These are phyloP conservation scores for Dioszegia aurantiaca DNA, from an alignment of 768 basidiomycete species.

Conservation along the genomic window DNA sequence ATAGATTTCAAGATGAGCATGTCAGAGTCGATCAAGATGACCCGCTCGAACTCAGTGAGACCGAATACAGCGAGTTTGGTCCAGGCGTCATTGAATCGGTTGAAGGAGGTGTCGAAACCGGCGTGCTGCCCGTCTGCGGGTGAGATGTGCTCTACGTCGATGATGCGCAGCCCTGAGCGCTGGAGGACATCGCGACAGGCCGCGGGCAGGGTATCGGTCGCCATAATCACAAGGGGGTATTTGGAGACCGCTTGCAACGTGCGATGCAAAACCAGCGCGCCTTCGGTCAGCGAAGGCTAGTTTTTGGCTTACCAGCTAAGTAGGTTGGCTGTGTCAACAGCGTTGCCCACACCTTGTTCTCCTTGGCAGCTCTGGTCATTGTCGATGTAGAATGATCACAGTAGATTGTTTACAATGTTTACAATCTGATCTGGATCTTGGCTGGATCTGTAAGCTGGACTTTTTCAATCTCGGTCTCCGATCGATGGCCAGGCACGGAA, in stretches of 20 bases:
- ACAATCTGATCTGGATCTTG: no score
- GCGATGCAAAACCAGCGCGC: conserved; percentile 63
- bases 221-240: conserved; percentile 79
- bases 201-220: conserved; percentile 61
- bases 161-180: conserved; percentile 57
- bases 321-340: conserved; percentile 68
- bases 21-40: conserved; percentile 50
- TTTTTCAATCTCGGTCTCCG: neutral
- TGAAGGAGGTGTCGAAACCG: conserved; percentile 59
- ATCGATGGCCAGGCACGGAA: no score
- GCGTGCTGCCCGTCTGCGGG: conserved; percentile 49
- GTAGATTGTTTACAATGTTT: no score
- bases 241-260: conserved; percentile 61
- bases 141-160: conserved; percentile 36
- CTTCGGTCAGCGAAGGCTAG: conserved; percentile 45
- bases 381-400: conserved; percentile 16
- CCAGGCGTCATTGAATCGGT: conserved; percentile 65
- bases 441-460: no score
- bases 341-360: conserved; percentile 66
- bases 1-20: conserved; percentile 46
- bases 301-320: conserved; percentile 49
- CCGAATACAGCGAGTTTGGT: conserved; percentile 58
- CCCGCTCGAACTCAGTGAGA: conserved; percentile 49
- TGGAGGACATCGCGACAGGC: conserved; percentile 59
- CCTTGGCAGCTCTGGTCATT: neutral